Percentiles rank a stretch among this genome's conserved stretches.
phyloP scores from a whole-genome alignment of 441 rosid genomes.

The Omphalea diandra region DNA sequence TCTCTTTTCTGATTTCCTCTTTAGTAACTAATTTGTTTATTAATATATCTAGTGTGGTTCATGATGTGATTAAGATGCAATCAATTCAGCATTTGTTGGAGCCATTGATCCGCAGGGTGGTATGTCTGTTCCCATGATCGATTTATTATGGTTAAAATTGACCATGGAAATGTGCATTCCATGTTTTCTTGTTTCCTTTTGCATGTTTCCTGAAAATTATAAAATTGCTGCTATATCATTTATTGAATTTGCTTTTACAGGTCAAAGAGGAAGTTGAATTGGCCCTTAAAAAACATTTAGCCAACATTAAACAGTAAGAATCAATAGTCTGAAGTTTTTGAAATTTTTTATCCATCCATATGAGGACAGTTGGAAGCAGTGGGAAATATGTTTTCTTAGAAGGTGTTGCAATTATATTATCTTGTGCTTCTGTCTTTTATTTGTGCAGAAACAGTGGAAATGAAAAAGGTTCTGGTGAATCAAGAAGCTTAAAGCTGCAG shows the following conservation, averaged over 20 bases:
- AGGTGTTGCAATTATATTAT: too few relatives aligned
- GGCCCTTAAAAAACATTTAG: conserved; percentile 77
- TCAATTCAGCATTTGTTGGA: conserved; percentile 72
- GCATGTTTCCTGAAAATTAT: not conserved
- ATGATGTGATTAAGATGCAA: conserved; percentile 79
- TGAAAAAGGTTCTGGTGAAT: conserved; percentile 50
- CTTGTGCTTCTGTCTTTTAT: conserved; percentile 5
- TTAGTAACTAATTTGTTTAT: conserved; percentile 23
- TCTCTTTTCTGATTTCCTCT: conserved; percentile 1
- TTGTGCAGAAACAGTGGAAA: conserved; percentile 63
- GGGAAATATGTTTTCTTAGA: not conserved
- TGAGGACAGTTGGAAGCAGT: not conserved
- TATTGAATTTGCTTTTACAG: conserved; percentile 48
- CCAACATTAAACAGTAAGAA: conserved; percentile 60
- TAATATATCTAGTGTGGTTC: conserved; percentile 70
- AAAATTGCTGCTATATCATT: not conserved
- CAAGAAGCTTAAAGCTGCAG: conserved; percentile 67
- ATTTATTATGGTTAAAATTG: not conserved
- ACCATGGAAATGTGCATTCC: not conserved
- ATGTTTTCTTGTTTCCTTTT: not conserved
- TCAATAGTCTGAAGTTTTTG: conserved; percentile 12
- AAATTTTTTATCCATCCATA: conserved; percentile 3
- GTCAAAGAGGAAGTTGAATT: conserved; percentile 95
- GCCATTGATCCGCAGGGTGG: conserved; percentile 95
- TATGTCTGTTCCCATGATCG: conserved; percentile 32